Evolutionary conservation across 2,329 filamentous ascomycete species (phyloP), one percentile per base, ranked within the genome.

Genomic region (Meredithiella fracta): DNA sequence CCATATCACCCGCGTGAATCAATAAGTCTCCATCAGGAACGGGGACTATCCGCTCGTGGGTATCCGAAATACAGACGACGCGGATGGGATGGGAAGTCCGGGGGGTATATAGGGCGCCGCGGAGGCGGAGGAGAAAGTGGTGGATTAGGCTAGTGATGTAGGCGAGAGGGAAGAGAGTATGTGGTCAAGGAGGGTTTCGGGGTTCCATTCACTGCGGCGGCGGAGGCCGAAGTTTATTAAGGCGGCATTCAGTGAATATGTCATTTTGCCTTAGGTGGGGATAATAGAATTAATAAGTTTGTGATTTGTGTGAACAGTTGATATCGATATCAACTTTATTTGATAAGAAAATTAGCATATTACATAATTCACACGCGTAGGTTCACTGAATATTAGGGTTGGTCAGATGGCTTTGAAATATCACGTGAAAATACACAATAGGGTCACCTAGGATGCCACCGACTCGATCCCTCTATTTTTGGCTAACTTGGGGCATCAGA

Each of bases 1-100:
- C 94, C 79, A 95, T 73, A 69, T 97, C 91, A 38, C 91, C 91
- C 1, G 88, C 86, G 65, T 96, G 91, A 62, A 97, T 85, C 51
- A 97, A 77, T 22, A 96, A 73, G 66, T 96, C 89, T 56, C 89
- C 90, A 8, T 76, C 68, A 0, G 89, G 88, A 0, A 94, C 73
- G 17, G 67, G 62, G 6, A 79, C 70, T 8, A 74, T 73, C 44
- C 76, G 73, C 59, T 79, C 80, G 69, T 96, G 91, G 0, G 91
- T 96, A 69, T 96, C 91, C 8, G 88, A 91, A 60, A 96, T 80
- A 69, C 87, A 94, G 60, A 96, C 86, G 25, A 96, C 76, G 59
- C 82, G 81, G 64, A 96, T 78, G 4, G 81, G 64, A 96, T 78
- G 5, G 78, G 70, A 1, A 70, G 72, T 56, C 71, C 72, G 56